Evolutionary conservation across 345 rosid species (phyloP), one percentile per base, ranked within the genome.

Genomic region (Angophora floribunda): DNA sequence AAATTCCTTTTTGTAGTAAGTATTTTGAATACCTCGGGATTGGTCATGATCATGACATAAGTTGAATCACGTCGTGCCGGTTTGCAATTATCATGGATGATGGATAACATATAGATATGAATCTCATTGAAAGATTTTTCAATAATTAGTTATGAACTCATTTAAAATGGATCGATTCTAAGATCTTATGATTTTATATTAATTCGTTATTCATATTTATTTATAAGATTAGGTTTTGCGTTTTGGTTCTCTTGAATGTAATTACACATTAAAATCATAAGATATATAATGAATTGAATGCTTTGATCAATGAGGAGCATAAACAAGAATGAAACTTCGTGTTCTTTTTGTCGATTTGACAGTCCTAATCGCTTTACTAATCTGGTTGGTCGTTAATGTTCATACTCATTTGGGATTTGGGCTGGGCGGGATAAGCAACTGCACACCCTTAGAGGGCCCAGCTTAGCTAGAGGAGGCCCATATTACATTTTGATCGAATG

Each of bases 51-150:
- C 44, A 10, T 16, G 12, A 17, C 44, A 36, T 75, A 7, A 55
- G 5, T 26, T 55, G 24, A 3, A 24, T 0, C 12, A n/a, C 65
- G 11, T 59, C 14, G 26, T 59, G 65, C 2, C 24, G 4, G 3
- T 24, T 11, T 26, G 26, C 65, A 9, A 24, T 59, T 9, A 24
- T 59, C 41, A 36, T 2, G 14, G n/a, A 19, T 7, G 13, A 59
- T 5, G 65, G 65, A 59, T 59, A 24, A 11, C 0, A 6, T 9
- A 26, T n/a, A 24, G 9, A 24, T 24, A 63, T 63, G 1, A 36
- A n/a, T n/a, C 5, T 0, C 17, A n/a, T 63, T 0, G 8, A 63
- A 63, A 61, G 0, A 3, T 12, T 61, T 63, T n/a, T 63, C 36
- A 63, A 28, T 13, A 63, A 63, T 0, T 63, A 63, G 17, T 63